A percentile compares a stretch with the other conserved stretches of the same genome.
phyloP scores from a whole-genome alignment of 306 rosid genomes.

The Cucurbita argyrosperma region DNA sequence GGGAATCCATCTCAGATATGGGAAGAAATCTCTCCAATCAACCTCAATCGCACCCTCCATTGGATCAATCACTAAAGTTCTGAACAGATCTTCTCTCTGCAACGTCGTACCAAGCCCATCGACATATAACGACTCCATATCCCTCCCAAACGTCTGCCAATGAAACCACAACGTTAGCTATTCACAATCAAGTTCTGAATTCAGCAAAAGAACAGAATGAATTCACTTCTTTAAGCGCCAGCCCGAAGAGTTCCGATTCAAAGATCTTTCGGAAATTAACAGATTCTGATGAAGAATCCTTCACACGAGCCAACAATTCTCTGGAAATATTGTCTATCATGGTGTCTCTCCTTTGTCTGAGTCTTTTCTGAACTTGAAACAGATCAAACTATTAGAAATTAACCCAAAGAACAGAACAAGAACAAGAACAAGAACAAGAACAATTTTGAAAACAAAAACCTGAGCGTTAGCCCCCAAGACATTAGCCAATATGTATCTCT shows the following conservation, averaged over 20 bases:
- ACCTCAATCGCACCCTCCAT: conserved; percentile 94
- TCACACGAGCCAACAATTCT: conserved; percentile 27
- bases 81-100: conserved; percentile 39
- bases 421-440: neutral
- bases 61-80: conserved; percentile 49
- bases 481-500: conserved; percentile 48
- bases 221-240: conserved; percentile 69
- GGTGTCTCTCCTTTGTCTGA: conserved; percentile 38
- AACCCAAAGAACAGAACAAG: neutral
- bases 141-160: conserved; percentile 56
- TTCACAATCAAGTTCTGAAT: neutral
- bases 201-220: neutral
- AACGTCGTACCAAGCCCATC: conserved; percentile 39
- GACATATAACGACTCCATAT: conserved; percentile 47
- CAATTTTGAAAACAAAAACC: conserved; percentile 18
- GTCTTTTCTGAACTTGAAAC: conserved; percentile 48
- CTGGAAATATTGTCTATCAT: conserved; percentile 42
- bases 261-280: conserved; percentile 54
- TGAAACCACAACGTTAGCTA: neutral
- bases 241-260: conserved; percentile 50
- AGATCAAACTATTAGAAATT: neutral
- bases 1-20: conserved; percentile 86
- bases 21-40: conserved; percentile 98
- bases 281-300: conserved; percentile 26
- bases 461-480: conserved; percentile 69